Percentiles rank a stretch among this genome's conserved stretches.
Evolutionary conservation across 768 basidiomycete species (phyloP).

Genomic region (Podaxis sp.): DNA sequence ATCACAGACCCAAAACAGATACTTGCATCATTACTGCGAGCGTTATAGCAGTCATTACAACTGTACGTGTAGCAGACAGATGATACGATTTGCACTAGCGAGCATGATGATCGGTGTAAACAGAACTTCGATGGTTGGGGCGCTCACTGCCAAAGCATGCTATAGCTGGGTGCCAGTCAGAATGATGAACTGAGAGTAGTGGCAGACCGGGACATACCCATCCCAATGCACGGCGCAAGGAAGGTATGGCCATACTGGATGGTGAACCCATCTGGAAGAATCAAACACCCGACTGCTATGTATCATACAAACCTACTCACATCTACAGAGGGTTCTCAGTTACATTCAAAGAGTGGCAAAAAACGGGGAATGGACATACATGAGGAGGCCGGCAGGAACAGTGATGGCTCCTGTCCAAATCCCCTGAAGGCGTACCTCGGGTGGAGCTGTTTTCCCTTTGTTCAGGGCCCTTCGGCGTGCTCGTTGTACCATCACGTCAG

Average conservation of each 20-base stretch:
- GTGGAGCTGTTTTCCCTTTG: conserved; percentile 25
- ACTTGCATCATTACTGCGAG: conserved; percentile 37
- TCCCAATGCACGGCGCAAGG: conserved; percentile 38
- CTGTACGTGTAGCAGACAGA: conserved; percentile 40
- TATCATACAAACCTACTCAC: neutral
- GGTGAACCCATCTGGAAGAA: conserved; percentile 32
- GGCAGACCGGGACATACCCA: conserved; percentile 27
- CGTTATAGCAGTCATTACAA: conserved; percentile 38
- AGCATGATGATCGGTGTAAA: neutral
- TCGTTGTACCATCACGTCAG: conserved; percentile 35
- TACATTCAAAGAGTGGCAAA: conserved; percentile 7
- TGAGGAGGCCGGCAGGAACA: conserved; percentile 34
- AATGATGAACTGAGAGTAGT: neutral
- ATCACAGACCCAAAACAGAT: conserved; percentile 36
- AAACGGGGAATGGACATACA: conserved; percentile 23
- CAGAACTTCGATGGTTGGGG: neutral
- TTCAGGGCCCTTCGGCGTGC: conserved; percentile 28
- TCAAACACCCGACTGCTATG: neutral
- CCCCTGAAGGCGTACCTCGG: conserved; percentile 36
- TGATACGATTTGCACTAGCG: conserved; percentile 34
- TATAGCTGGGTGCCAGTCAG: conserved; percentile 22
- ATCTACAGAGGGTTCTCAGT: neutral
- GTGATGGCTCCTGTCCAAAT: conserved; percentile 39
- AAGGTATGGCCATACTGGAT: conserved; percentile 34
- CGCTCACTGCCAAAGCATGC: conserved; percentile 38